Percentiles rank a stretch among this genome's conserved stretches.
Evolutionary conservation across 1,284 basidiomycete genomes (phyloP).

Genomic region (Naganishia sp.): DNA sequence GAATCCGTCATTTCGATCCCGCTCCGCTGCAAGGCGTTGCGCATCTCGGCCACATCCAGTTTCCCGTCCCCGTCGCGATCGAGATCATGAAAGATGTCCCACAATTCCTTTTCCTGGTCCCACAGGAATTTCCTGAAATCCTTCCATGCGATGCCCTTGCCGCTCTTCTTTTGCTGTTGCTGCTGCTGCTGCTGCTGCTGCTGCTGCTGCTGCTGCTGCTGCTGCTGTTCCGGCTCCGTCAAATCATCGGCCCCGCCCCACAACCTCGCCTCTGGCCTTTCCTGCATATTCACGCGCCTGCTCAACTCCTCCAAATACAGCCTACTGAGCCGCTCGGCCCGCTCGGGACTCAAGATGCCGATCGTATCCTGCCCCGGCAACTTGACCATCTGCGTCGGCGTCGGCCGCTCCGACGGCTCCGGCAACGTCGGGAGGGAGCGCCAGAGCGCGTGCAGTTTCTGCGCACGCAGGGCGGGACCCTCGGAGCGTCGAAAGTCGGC

Average conservation of each 20-base stretch:
- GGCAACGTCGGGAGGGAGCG: constrained; percentile 48
- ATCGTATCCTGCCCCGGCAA: constrained; percentile 52
- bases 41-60: constrained; percentile 71
- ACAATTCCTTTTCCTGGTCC: constrained; percentile 66
- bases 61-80: constrained; percentile 83
- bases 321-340: constrained; percentile 66
- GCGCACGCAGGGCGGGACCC: constrained; percentile 45
- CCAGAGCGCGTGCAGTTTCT: constrained; percentile 52
- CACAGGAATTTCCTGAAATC: constrained; percentile 63
- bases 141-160: constrained; percentile 65
- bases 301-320: constrained; percentile 79
- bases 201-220: constrained; percentile 41
- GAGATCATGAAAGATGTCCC: constrained; percentile 84
- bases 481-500: constrained; percentile 50
- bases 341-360: constrained; percentile 63
- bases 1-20: constrained; percentile 68
- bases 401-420: constrained; percentile 38
- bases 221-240: constrained; percentile 33
- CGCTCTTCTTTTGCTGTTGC: constrained; percentile 33
- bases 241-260: constrained; percentile 59
- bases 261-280: constrained; percentile 47
- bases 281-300: constrained; percentile 57
- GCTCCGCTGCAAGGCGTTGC: constrained; percentile 67
- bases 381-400: constrained; percentile 45
- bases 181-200: constrained; percentile 27